These are phyloP conservation scores for Theobroma grandiflorum DNA, from an alignment of 441 rosid species.

Conservation along the genomic window DNA sequence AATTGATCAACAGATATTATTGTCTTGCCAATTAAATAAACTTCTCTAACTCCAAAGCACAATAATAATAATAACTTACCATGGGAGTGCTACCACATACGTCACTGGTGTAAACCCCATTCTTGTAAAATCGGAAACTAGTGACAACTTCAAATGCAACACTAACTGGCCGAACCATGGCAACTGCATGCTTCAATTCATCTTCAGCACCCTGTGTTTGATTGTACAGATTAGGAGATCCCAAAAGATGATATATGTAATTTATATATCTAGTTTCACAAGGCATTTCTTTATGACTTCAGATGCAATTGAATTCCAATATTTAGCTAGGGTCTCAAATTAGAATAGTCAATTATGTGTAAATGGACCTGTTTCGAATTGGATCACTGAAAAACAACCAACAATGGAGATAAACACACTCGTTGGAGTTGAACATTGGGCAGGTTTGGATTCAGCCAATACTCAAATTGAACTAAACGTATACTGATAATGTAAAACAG, in stretches of 20 bases:
- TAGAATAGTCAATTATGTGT: neutral
- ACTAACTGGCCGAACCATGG: constrained; percentile 81
- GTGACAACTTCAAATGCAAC: constrained; percentile 81
- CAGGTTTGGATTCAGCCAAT: neutral
- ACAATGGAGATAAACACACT: neutral
- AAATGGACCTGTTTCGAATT: neutral
- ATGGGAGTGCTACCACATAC: constrained; percentile 74
- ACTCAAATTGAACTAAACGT: neutral
- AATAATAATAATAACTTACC: constrained; percentile 51
- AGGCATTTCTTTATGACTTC: neutral
- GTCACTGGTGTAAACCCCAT: constrained; percentile 80
- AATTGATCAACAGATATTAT: neutral
- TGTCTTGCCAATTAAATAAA: neutral
- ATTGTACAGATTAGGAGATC: constrained; percentile 2
- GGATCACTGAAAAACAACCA: neutral
- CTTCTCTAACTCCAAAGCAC: neutral
- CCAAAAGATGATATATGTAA: neutral
- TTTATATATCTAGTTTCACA: neutral
- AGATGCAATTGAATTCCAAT: neutral
- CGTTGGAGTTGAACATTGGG: neutral
- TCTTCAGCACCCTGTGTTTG: constrained; percentile 84
- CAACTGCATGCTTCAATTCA: constrained; percentile 92
- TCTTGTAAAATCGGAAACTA: constrained; percentile 70
- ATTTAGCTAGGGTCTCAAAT: neutral
- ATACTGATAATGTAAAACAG: neutral